These are phyloP conservation scores for Arthroderma sp. DNA, from an alignment of 2,329 filamentous ascomycete species.

Conservation along the genomic window DNA sequence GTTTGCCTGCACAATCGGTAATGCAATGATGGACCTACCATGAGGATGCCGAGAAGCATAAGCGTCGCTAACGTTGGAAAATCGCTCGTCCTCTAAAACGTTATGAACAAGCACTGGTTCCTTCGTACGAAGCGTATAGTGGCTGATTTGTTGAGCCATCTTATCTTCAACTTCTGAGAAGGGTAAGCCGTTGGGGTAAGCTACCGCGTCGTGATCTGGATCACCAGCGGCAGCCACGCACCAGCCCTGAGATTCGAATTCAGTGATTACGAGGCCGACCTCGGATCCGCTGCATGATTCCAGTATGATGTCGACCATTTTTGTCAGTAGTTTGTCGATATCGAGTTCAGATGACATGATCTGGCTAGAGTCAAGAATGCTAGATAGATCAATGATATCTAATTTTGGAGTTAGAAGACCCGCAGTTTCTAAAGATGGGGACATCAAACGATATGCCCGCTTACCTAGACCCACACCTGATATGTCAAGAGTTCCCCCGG, in stretches of 20 bases:
- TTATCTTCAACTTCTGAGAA: conserved; percentile 45
- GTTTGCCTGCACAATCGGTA: conserved; percentile 50
- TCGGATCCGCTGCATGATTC: conserved; percentile 50
- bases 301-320: conserved; percentile 52
- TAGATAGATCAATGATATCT: conserved; percentile 52
- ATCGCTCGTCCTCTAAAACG: conserved; percentile 51
- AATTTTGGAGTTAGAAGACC: conserved; percentile 27
- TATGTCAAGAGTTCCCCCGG: conserved; percentile 28
- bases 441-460: not conserved
- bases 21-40: conserved; percentile 47
- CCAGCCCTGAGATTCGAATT: conserved; percentile 46
- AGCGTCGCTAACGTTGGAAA: conserved; percentile 45
- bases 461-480: conserved; percentile 29
- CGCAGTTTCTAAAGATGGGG: not conserved
- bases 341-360: conserved; percentile 52
- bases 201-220: conserved; percentile 40
- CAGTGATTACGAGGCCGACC: conserved; percentile 47
- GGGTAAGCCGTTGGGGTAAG: conserved; percentile 42
- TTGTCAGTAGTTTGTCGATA: conserved; percentile 48
- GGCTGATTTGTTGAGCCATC: conserved; percentile 47
- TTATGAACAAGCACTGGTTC: conserved; percentile 53
- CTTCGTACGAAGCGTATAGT: conserved; percentile 49
- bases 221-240: conserved; percentile 48
- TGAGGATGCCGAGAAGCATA: conserved; percentile 44
- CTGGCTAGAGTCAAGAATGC: conserved; percentile 52